These are phyloP conservation scores for Parasarocladium wereldwijsianum DNA, from an alignment of 2,329 filamentous ascomycete species.

Conservation along the genomic window DNA sequence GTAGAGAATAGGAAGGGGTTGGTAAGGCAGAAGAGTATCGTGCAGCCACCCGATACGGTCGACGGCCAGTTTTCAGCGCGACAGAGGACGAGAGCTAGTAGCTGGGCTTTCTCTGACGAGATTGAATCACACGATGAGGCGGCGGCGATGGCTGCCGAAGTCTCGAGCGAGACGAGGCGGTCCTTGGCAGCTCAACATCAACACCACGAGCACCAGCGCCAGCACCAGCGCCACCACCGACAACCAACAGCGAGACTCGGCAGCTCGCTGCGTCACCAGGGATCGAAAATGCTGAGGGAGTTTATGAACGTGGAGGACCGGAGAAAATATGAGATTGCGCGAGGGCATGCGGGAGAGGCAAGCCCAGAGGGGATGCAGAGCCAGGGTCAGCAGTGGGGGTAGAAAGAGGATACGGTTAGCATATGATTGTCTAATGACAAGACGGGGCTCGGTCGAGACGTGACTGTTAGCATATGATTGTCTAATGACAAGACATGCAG, in stretches of 20 bases:
- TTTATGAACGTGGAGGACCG: constrained; percentile 39
- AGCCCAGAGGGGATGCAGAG: too few species aligned
- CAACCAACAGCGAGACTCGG: too few species aligned
- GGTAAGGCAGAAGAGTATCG: constrained; percentile 34
- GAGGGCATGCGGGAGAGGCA: too few species aligned
- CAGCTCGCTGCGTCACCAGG: too few species aligned
- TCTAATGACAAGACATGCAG: too few species aligned
- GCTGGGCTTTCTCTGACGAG: constrained; percentile 56
- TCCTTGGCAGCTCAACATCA: too few species aligned
- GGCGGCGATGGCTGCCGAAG: constrained; percentile 9
- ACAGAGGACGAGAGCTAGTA: constrained; percentile 50
- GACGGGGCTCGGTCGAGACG: too few species aligned
- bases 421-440: too few species aligned
- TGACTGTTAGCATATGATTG: too few species aligned
- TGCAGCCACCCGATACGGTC: constrained; percentile 60
- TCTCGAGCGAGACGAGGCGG: constrained; percentile 14
- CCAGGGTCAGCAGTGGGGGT: too few species aligned
- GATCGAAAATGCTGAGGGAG: too few species aligned
- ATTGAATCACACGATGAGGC: constrained; percentile 24
- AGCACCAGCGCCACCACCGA: constrained; percentile 23
- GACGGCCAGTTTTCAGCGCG: constrained; percentile 68
- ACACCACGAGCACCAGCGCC: constrained; percentile 12
- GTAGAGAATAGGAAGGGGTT: constrained; percentile 19
- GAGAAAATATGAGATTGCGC: constrained; percentile 26
- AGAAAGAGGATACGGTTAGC: too few species aligned